Conservation (phyloP, 805 yeast species). For the Nakazawaea ambrosiae region DNA sequence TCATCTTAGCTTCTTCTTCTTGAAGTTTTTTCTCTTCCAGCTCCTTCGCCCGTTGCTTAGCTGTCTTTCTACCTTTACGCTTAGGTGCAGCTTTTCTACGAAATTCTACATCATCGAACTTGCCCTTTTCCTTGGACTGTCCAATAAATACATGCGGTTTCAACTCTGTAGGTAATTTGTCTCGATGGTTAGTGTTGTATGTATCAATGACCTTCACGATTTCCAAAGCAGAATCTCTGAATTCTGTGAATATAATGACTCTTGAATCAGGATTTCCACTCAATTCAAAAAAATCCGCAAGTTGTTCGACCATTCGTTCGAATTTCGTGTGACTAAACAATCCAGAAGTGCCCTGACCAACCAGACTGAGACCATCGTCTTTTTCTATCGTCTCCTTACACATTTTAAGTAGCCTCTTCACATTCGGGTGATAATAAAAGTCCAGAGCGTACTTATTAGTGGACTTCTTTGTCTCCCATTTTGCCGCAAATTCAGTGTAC, state of each 20-base stretch:
- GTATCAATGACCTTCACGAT: conserved; percentile 61
- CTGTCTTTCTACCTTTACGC: conserved; percentile 33
- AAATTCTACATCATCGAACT: conserved; percentile 51
- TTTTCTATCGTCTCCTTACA: conserved; percentile 33
- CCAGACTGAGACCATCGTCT: conserved; percentile 18
- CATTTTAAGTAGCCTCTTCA: conserved; percentile 34
- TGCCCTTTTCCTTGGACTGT: conserved; percentile 71
- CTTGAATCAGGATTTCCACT: conserved; percentile 45
- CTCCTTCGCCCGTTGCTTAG: conserved; percentile 23
- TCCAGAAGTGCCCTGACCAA: conserved; percentile 20
- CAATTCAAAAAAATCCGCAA: conserved; percentile 45
- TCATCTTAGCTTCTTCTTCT: conserved; percentile 18
- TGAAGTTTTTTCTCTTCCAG: conserved; percentile 22
- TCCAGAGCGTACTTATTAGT: conserved; percentile 55
- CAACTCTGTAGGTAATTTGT: conserved; percentile 25
- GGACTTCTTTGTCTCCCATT: conserved; percentile 49
- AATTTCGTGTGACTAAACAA: conserved; percentile 66
- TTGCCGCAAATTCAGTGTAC: conserved; percentile 48
- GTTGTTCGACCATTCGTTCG: conserved; percentile 47
- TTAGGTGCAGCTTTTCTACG: conserved; percentile 35
- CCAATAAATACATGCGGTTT: conserved; percentile 90
- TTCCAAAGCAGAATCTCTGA: conserved; percentile 85
- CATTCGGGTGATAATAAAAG: conserved; percentile 47
- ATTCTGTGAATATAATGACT: conserved; percentile 83
- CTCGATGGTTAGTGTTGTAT: conserved; percentile 18